These are phyloP conservation scores for Pseudozyma pruni DNA, from an alignment of 1,284 basidiomycete species.

Conservation along the genomic window DNA sequence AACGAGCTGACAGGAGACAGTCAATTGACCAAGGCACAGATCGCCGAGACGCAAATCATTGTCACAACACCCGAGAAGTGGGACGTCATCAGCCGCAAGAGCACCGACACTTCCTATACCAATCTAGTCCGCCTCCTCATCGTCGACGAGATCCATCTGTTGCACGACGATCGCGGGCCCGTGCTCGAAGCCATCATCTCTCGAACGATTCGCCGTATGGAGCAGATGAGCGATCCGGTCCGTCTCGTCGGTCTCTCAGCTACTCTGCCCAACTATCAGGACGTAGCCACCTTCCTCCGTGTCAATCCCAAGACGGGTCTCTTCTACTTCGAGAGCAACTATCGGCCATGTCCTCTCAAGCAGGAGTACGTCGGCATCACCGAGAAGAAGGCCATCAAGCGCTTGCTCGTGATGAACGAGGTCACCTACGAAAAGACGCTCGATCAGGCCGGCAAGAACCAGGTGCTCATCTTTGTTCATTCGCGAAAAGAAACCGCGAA, in stretches of 20 bases:
- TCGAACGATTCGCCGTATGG: constrained; percentile 91
- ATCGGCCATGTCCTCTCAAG: constrained; percentile 91
- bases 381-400: constrained; percentile 99
- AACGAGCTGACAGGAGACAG: constrained; percentile 97
- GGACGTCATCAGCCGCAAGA: constrained; percentile 95
- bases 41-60: constrained; percentile 96
- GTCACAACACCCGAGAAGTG: constrained; percentile 99
- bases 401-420: constrained; percentile 97
- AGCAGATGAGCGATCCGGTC: constrained; percentile 81
- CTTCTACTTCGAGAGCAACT: constrained; percentile 93
- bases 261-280: constrained; percentile 96
- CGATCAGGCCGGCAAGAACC: constrained; percentile 65
- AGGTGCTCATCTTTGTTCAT: constrained; percentile 88
- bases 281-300: constrained; percentile 97
- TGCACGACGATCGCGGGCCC: constrained; percentile 98
- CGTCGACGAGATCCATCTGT: constrained; percentile 96
- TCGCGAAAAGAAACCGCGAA: constrained; percentile 98
- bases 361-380: constrained; percentile 98
- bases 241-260: constrained; percentile 95
- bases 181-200: constrained; percentile 93
- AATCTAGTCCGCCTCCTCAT: constrained; percentile 96
- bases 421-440: constrained; percentile 93
- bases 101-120: constrained; percentile 94
- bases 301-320: constrained; percentile 91
- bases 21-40: constrained; percentile 98